phyloP scores from a whole-genome alignment of 1,284 basidiomycete genomes.

The Rhodotorula glutinis region DNA sequence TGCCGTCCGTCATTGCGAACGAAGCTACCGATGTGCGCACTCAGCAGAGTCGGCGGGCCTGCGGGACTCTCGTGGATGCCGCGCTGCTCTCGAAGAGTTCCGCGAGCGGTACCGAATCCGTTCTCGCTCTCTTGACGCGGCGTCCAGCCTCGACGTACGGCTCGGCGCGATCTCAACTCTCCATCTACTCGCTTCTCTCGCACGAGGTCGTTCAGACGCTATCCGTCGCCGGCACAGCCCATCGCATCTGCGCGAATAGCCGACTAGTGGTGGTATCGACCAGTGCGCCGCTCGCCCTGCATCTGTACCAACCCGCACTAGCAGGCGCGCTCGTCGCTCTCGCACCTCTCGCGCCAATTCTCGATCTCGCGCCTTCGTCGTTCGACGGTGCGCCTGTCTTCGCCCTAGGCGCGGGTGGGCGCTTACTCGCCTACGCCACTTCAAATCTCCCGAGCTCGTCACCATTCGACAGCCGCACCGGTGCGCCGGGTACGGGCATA shows the following conservation, averaged over 20 bases:
- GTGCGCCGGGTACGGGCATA: conserved; percentile 25
- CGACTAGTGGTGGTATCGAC: conserved; percentile 24
- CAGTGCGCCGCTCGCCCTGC: conserved; percentile 24
- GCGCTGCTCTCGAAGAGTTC: conserved; percentile 8
- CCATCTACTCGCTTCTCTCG: conserved; percentile 29
- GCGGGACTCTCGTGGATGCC: conserved; percentile 2
- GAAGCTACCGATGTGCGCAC: not conserved
- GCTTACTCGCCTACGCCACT: conserved; percentile 34
- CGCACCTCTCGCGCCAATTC: conserved; percentile 21
- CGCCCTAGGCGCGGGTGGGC: conserved; percentile 26
- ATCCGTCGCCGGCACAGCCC: conserved; percentile 15
- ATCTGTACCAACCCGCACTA: conserved; percentile 5
- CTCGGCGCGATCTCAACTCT: conserved; percentile 1
- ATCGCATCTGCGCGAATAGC: conserved; percentile 9
- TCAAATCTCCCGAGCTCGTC: conserved; percentile 5
- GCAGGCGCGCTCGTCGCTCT: not conserved
- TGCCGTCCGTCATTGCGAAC: conserved; percentile 3
- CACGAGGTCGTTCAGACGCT: conserved; percentile 18
- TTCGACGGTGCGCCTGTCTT: conserved; percentile 30
- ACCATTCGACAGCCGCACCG: conserved; percentile 14
- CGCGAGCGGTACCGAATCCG: not conserved
- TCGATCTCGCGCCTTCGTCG: conserved; percentile 16
- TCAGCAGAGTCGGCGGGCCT: not conserved
- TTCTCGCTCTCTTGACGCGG: conserved; percentile 22
- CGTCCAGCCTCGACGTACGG: not conserved